These are phyloP conservation scores for Xylaria palmicola DNA, from an alignment of 495 filamentous ascomycete genomes.

Conservation along the genomic window DNA sequence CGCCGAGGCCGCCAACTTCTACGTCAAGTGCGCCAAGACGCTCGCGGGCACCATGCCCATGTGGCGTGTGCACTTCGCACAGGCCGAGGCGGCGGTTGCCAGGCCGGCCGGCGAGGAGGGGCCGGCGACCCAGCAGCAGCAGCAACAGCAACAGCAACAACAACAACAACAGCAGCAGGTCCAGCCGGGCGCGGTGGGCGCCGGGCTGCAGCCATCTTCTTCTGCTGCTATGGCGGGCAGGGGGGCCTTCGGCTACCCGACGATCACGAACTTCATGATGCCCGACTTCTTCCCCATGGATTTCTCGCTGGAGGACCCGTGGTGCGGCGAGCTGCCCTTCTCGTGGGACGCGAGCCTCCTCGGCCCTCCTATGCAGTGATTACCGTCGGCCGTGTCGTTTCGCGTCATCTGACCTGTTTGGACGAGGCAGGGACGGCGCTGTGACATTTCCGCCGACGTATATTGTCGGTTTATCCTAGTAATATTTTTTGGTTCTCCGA, in stretches of 20 bases:
- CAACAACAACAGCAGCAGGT: no score
- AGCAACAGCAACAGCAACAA: no score
- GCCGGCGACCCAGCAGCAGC: no score
- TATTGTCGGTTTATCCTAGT: neutral
- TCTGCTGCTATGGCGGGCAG: neutral
- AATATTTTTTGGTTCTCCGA: neutral
- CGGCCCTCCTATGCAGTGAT: neutral
- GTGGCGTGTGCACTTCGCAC: slow-evolving; percentile 22
- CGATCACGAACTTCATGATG: neutral
- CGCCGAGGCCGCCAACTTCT: slow-evolving; percentile 20
- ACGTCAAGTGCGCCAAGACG: slow-evolving; percentile 17
- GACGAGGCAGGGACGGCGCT: neutral
- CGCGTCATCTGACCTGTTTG: neutral
- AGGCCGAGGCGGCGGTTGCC: slow-evolving; percentile 11
- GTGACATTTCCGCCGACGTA: neutral
- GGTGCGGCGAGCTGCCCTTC: slow-evolving; percentile 5
- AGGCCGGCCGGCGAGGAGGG: no score
- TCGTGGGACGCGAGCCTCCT: neutral
- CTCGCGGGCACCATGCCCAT: slow-evolving; percentile 19
- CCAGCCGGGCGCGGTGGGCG: no score
- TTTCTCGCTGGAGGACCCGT: slow-evolving; percentile 9
- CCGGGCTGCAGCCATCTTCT: neutral
- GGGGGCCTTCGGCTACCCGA: neutral
- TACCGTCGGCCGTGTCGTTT: neutral
- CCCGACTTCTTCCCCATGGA: slow-evolving; percentile 12